Evolutionary conservation across 805 yeast genomes (phyloP), one percentile per base, ranked within the genome.

Genomic region (Yarrowia deformans): DNA sequence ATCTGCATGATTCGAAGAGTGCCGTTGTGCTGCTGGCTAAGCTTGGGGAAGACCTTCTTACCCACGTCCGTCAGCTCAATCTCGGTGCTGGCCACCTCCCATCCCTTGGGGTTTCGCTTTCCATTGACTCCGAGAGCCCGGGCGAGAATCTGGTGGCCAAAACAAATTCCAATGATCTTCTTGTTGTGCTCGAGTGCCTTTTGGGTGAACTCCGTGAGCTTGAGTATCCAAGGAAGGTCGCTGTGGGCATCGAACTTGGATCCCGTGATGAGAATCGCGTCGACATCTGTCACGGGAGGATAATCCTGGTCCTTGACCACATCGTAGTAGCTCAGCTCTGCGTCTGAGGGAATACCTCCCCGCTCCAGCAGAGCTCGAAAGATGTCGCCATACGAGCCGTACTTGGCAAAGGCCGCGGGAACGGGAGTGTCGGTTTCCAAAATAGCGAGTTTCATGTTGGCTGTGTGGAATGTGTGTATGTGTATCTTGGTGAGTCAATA

Each of bases 81-180:
- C 42, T 84, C 79, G 14, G 84, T 80, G 5, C 85, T 80, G 0
- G 97, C 93, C 32, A 84, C 79, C 77, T 93, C 97, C 90, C 93
- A 87, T 1, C 95, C 95, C 55, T 77, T 72, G 0, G 83, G 83
- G 76, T 87, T 90, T 70, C 86, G 80, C 12, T 79, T 84, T 3
- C 90, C 90, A 56, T 77, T 78, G 32, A 85, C 84, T 2, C 91
- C 94, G 55, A 90, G 77, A 8, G 90, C 87, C 67, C 89, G 84
- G 0, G 87, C 88, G 16, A 92, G 77, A 32, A 91, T 82, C 76
- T 92, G 97, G 77, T 93, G 97, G 7, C 97, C 97, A 76, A 91
- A 92, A 77, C 97, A 92, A 50, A 92, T 80, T 3, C 97, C 77
- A 8, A 79, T 69, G 10, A 79, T 66, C 52, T 71, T 71, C 40